Base-by-base conservation (phyloP, 2,329 filamentous ascomycete genomes). In the Hymenoscyphus albidus region DNA sequence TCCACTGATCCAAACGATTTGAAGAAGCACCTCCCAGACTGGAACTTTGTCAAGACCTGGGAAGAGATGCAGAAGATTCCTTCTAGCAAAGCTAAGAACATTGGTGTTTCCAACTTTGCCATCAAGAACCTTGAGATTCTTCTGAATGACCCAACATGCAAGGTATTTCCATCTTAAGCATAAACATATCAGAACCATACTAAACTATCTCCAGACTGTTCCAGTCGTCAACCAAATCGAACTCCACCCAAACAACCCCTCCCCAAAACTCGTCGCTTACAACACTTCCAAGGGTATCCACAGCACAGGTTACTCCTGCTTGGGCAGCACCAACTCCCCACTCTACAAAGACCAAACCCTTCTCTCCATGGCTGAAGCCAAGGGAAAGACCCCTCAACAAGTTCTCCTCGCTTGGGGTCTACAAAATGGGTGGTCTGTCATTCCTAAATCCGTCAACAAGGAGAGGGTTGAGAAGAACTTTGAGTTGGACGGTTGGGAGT, bases 101-200 rank as follows among this genome's bases (percentile, higher is more conserved):
- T 94, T 75, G 91, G 91, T 72, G 89, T 95, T 64, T 92, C 90
- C 77, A 96, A 96, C 83, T 95, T 96, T 76, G 89, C 83, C 68
- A 91, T 93, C 76, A 85, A 81, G 77, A 91, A 95, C 78, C 80
- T 95, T 44, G 89, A 94, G 82, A 90, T 85, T 77, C 83, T 95
- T 65, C 81, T 95, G 67, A 86, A 83, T 70, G 84, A 89, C 71
- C 82, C 85, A 12, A 82, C 80, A 68, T 85, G 81, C 79, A 88
- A 87, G 79, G 87, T 85, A 58, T 54, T 64, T 7, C 27, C 38
- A 6, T 32, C 31, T 16, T 16, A 27, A 9, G 3, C 3, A 9
- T 58, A 22, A 58, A 22, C 32, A 38, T 27, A 2, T 27, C 22
- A 51, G 1, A 62, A 31, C 13, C 12, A 10, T 58, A 56, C 44